These are phyloP conservation scores for Microdochium paspali DNA, from an alignment of 2,329 filamentous ascomycete species.

Conservation along the genomic window DNA sequence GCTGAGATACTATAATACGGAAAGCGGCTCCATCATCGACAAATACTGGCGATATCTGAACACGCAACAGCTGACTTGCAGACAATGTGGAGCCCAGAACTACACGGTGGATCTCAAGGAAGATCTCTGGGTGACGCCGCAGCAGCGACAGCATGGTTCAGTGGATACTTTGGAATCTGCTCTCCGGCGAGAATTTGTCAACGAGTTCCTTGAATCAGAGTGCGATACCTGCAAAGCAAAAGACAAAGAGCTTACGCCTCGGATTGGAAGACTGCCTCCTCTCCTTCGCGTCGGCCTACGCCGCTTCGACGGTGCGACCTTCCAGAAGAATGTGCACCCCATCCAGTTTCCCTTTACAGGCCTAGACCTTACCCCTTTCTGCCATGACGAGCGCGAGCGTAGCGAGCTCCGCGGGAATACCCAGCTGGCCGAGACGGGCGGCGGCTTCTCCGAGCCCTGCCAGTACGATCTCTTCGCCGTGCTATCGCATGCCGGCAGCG, in stretches of 20 bases:
- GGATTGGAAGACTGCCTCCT: slow-evolving; percentile 69
- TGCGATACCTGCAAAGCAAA: slow-evolving; percentile 67
- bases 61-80: slow-evolving; percentile 56
- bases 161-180: slow-evolving; percentile 1
- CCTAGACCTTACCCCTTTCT: slow-evolving; percentile 42
- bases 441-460: slow-evolving; percentile 45
- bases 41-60: slow-evolving; percentile 66
- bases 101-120: slow-evolving; percentile 30
- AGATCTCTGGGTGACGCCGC: slow-evolving; percentile 1
- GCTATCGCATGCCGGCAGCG: slow-evolving; percentile 63
- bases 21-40: slow-evolving; percentile 62
- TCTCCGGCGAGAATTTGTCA: slow-evolving; percentile 12
- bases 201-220: slow-evolving; percentile 61
- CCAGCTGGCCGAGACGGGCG: slow-evolving; percentile 23
- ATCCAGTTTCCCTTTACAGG: slow-evolving; percentile 70
- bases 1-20: slow-evolving; percentile 58
- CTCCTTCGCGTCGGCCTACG: slow-evolving; percentile 73
- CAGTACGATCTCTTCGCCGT: slow-evolving; percentile 82
- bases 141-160: not conserved
- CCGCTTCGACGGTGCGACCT: slow-evolving; percentile 31
- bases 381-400: slow-evolving; percentile 3
- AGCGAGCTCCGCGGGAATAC: slow-evolving; percentile 5
- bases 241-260: slow-evolving; percentile 60
- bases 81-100: slow-evolving; percentile 52
- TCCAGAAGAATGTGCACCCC: slow-evolving; percentile 59